Evolutionary conservation across 345 rosid species (phyloP).

Genomic region (Brassica juncea): DNA sequence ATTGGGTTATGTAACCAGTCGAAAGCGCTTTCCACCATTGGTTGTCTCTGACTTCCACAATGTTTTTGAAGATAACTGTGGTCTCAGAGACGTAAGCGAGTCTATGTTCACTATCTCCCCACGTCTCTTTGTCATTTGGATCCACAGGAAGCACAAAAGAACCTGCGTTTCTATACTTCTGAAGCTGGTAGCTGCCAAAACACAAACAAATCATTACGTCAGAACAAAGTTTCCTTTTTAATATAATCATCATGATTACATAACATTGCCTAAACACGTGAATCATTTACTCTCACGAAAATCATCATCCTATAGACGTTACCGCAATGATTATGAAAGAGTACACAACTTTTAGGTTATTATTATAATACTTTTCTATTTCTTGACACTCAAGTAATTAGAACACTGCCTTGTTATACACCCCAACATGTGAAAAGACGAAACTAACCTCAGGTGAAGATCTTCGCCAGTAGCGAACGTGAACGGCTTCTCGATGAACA

Average conservation of each 20-base stretch:
- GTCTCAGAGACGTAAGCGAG: constrained; percentile 96
- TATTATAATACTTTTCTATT: background rate
- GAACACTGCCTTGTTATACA: constrained; percentile 19
- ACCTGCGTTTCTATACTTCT: constrained; percentile 86
- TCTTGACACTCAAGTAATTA: background rate
- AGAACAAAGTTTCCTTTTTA: background rate
- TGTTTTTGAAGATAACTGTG: constrained; percentile 91
- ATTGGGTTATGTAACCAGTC: constrained; percentile 84
- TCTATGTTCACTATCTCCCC: constrained; percentile 99
- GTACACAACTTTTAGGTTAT: background rate
- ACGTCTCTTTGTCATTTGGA: constrained; percentile 80
- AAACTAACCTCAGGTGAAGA: constrained; percentile 82
- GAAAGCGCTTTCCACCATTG: constrained; percentile 98
- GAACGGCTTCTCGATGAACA: constrained; percentile 85
- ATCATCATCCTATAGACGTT: constrained; percentile 29
- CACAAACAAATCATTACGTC: background rate
- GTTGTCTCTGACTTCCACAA: constrained; percentile 87
- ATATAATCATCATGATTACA: background rate
- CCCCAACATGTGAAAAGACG: background rate
- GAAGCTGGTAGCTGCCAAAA: constrained; percentile 88
- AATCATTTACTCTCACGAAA: constrained; percentile 23
- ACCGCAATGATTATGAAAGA: constrained; percentile 16
- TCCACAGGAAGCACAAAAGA: constrained; percentile 94
- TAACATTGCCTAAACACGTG: constrained; percentile 22
- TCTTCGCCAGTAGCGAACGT: constrained; percentile 97